Base-by-base conservation (phyloP, 139 green algal species). In the Chlamydomonas asymmetrica region DNA sequence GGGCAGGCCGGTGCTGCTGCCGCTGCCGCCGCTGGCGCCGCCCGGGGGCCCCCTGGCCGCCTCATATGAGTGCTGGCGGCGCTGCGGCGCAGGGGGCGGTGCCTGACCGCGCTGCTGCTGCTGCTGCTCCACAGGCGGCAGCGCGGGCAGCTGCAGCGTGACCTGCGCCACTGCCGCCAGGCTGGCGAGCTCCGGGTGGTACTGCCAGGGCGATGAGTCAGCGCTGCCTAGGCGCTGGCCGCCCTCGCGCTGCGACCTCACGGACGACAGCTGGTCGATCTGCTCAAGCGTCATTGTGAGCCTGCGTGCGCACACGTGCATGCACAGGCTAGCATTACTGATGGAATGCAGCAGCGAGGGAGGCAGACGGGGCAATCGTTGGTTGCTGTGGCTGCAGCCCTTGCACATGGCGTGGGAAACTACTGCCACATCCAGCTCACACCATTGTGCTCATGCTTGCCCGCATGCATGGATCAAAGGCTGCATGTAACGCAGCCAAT, bases 201-300 rank as follows among this genome's bases (percentile, higher is more conserved):
- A 84, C 78, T 79, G 71, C 78, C 78, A 84, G 45, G 78, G 78
- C 0, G 71, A 61, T 25, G 78, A 69, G 71, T 84, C 78, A 20
- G 78, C 78, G 38, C 38, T 74, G 40, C 78, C 78, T 57, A 84
- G 71, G 7, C 66, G 56, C 57, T 84, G 78, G 7, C 78, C 78
- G 40, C 78, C 78, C 63, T 80, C 70, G 23, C 73, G 66, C 63
- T 84, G 73, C 35, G 43, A 70, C 35, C 78, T 64, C 20, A 62
- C 73, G 4, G 78, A 71, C 22, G 78, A 79, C 56, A 84, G 65
- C 72, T 84, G 78, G 57, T 80, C 63, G 41, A 84, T 84, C 78
- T 84, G 78, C 13, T 84, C 62, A 9, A 84, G 67, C 22, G 78
- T 84, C 78, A 84, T 84, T 64, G 64, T 76, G 3, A 84, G 71